Percentiles rank a stretch among this genome's conserved stretches.
Conservation (phyloP, 805 yeast genomes). For the Suhomyces kilbournensis region DNA sequence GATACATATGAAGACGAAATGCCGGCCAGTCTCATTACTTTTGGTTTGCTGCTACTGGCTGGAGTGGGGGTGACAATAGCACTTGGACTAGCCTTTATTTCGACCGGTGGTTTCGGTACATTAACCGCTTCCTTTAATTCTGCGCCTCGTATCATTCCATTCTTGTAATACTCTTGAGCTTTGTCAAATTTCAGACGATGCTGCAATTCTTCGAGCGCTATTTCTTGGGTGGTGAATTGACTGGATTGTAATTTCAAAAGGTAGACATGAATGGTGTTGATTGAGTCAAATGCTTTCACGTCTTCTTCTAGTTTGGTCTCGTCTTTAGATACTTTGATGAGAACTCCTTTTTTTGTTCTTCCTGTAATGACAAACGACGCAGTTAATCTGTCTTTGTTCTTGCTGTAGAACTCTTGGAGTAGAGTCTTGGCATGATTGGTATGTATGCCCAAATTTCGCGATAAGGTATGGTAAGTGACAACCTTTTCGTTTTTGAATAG, state of each 20-base stretch:
- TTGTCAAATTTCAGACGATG: conserved; percentile 13
- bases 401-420: conserved; percentile 36
- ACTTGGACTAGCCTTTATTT: neutral
- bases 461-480: conserved; percentile 42
- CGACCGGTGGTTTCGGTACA: neutral
- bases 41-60: conserved; percentile 1
- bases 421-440: conserved; percentile 37
- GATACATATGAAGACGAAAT: conserved; percentile 29
- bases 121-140: conserved; percentile 8
- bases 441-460: conserved; percentile 39
- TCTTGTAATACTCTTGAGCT: conserved; percentile 16
- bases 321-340: conserved; percentile 22
- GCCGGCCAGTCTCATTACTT: conserved; percentile 9
- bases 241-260: conserved; percentile 22
- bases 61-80: neutral
- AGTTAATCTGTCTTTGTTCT: conserved; percentile 31
- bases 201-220: conserved; percentile 18
- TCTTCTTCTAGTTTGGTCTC: conserved; percentile 22
- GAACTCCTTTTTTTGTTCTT: conserved; percentile 9
- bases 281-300: conserved; percentile 23
- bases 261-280: conserved; percentile 39
- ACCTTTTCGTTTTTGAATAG: conserved; percentile 20
- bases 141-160: conserved; percentile 37
- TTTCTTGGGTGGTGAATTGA: conserved; percentile 11
- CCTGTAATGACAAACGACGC: conserved; percentile 47